phyloP scores from a whole-genome alignment of 805 yeast species.

The Scheffersomyces ergatensis region DNA sequence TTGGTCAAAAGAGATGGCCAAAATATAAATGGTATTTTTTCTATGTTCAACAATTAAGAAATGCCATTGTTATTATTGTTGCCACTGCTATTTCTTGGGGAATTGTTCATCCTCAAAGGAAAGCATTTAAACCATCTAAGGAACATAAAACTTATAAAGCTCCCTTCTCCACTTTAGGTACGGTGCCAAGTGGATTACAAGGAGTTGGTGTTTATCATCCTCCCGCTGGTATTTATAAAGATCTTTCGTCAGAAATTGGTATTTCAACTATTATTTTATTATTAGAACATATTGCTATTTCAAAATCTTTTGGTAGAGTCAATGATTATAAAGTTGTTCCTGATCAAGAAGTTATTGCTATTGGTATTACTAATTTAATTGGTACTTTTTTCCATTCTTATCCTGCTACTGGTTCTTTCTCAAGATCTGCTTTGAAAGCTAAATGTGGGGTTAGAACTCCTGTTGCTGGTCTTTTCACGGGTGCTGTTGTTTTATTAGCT shows the following conservation, averaged over 20 bases:
- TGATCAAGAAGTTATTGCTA: conserved; percentile 91
- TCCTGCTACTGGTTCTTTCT: conserved; percentile 95
- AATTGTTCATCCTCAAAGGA: conserved; percentile 50
- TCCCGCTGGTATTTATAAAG: conserved; percentile 56
- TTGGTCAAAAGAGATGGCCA: conserved; percentile 63
- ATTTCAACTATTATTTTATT: conserved; percentile 80
- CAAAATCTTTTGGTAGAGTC: conserved; percentile 90
- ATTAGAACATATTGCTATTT: conserved; percentile 88
- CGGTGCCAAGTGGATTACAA: conserved; percentile 78
- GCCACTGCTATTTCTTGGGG: conserved; percentile 84
- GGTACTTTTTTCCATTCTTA: conserved; percentile 93
- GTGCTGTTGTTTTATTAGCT: conserved; percentile 83
- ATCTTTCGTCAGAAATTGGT: conserved; percentile 76
- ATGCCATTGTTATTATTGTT: conserved; percentile 76
- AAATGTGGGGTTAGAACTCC: conserved; percentile 97
- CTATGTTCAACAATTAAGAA: conserved; percentile 73
- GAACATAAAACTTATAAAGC: too few species aligned
- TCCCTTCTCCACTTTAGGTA: conserved; percentile 64
- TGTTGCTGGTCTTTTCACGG: conserved; percentile 86
- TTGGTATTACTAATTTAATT: conserved; percentile 85
- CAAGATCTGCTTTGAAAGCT: conserved; percentile 90
- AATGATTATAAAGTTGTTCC: conserved; percentile 90
- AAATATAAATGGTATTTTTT: conserved; percentile 56
- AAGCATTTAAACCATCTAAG: conserved; percentile 21
- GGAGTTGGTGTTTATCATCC: conserved; percentile 72